Evolutionary conservation across 129 eudicot species (phyloP), one percentile per base, ranked within the genome.

Genomic region (Saussurea involucrata): DNA sequence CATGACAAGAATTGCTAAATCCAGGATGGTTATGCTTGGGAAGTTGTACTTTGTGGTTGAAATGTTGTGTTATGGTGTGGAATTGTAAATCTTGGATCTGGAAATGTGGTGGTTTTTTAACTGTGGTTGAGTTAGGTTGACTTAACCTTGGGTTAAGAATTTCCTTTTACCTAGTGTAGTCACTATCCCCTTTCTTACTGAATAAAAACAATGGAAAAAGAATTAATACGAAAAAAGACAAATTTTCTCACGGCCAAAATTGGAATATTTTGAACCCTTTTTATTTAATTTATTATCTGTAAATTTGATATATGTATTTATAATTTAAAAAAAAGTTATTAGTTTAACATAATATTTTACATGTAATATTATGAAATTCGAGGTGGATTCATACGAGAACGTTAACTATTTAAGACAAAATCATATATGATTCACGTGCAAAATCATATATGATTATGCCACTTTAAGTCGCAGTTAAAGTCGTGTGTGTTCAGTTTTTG

Each of bases 81-180:
- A 58, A 3, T 3, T 20, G 17, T 3, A 32, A 21, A 29, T 68
- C 3, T 17, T 81, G 70, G 76, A 21, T 58, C 55, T 74, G 68
- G 49, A 66, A 10, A 31, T 8, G 1, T 5, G 32, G 68, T 13
- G 25, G 0, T 29, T 0, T 2, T 27, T 0, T 57, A 81, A 81
- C 76, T 75, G 22, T 58, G 58, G 84, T 74, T 74, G 66, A 81
- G 84, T 81, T 81, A 68, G 66, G 76, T 81, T 74, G 84, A 81
- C 80, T 75, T 34, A 20, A 74, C 28, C 0, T 25, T 68, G 18
- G 80, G 71, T 74, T 58, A 21, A 29, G 32, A 40, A 29, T 81
- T 81, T 81, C 80, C 76, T 25, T 81, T 81, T 71, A 34, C 66
- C 80, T 21, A 75, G 84, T 74, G 80, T 81, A 74, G 84, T 75